Evolutionary conservation across 768 basidiomycete species (phyloP), one percentile per base, ranked within the genome.

Genomic region (Tylopilus sp.): DNA sequence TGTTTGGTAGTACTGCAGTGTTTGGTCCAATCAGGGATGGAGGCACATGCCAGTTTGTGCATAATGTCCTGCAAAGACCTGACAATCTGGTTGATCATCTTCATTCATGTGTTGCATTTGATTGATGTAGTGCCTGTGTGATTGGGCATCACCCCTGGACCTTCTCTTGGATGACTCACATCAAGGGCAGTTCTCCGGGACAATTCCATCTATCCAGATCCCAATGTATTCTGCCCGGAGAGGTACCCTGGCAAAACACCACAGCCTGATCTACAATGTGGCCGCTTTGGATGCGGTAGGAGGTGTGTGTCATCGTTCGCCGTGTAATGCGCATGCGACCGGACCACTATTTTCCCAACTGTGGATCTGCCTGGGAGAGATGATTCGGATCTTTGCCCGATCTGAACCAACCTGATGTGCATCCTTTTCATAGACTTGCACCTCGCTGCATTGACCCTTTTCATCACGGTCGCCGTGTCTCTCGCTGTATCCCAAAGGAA

Each of bases 131-230:
- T 36, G 35, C 31, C 2, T 31, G 30, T 12, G 9, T 12, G 12
- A 33, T 13, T 33, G 12, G 12, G 33, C 33, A 35, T 36, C n/a
- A n/a, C 1, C 12, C 13, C 35, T 39, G 38, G 38, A 20, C 41
- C 10, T 3, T 3, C 2, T n/a, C 0, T 20, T 13, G 18, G 33
- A 43, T 9, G 6, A n/a, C n/a, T n/a, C 12, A 5, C 20, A 1
- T n/a, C 1, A 47, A 82, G 83, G 81, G 68, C 64, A n/a, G 77
- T 84, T 64, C 65, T 79, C 1, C 77, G 78, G 41, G 76, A 85
- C 60, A 73, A 73, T 2, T 62, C 70, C 6, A 64, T 42, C 5
- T 73, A 74, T 48, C 60, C 65, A 7, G 60, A 71, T 40, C 72
- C 73, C 2, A 35, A 39, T 1, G 51, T 39, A 2, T 73, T 73